Conservation (phyloP, 1,139 yeast genomes). For the Yamadazyma pseudoaaseri region DNA sequence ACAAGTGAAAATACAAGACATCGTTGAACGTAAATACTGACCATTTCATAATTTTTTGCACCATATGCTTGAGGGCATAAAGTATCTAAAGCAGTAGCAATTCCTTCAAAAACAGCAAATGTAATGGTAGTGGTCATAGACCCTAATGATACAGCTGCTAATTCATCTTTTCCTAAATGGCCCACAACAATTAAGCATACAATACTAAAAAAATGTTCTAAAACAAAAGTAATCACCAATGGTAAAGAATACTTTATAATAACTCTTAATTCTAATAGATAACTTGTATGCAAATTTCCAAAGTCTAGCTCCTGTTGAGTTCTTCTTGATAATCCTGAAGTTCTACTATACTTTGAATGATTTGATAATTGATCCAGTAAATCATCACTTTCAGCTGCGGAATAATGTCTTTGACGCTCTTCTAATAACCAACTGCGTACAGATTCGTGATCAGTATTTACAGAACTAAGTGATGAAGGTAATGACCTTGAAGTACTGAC, state of each 20-base stretch:
- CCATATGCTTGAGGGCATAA: slow-evolving; percentile 85
- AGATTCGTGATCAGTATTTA: slow-evolving; percentile 54
- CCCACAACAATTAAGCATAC: slow-evolving; percentile 74
- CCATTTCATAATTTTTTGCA: slow-evolving; percentile 59
- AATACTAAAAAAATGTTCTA: slow-evolving; percentile 71
- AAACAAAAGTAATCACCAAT: slow-evolving; percentile 60
- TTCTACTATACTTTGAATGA: slow-evolving; percentile 11
- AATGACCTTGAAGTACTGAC: slow-evolving; percentile 56
- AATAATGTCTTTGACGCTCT: slow-evolving; percentile 62
- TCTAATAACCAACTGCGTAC: slow-evolving; percentile 60
- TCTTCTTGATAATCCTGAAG: slow-evolving; percentile 8
- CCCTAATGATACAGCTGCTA: slow-evolving; percentile 82
- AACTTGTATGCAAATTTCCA: slow-evolving; percentile 44
- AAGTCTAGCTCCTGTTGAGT: slow-evolving; percentile 28
- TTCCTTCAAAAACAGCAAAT: slow-evolving; percentile 82
- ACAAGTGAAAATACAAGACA: slow-evolving; percentile 57
- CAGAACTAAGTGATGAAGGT: slow-evolving; percentile 59
- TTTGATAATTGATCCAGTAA: slow-evolving; percentile 14
- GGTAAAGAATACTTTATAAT: slow-evolving; percentile 61
- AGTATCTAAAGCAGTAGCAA: slow-evolving; percentile 85
- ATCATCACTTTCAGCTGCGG: slow-evolving; percentile 29
- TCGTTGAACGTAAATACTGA: slow-evolving; percentile 64
- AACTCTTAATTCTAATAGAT: slow-evolving; percentile 44
- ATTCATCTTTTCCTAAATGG: slow-evolving; percentile 65
- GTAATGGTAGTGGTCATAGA: slow-evolving; percentile 87